Evolutionary conservation across 306 rosid species (phyloP), one percentile per base, ranked within the genome.

Genomic region (Rosa chinensis): DNA sequence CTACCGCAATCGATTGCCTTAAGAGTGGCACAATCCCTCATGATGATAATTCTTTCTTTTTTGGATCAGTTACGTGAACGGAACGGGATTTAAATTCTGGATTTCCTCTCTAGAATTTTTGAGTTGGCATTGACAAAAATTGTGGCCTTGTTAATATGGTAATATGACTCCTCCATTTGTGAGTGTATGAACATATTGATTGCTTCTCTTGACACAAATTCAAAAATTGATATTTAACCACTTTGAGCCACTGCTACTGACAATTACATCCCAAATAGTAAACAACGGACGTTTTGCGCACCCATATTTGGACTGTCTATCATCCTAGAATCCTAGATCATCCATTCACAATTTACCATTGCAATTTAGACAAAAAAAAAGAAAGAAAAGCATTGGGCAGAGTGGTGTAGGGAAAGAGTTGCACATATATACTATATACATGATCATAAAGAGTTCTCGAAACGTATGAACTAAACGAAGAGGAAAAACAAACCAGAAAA

Each of bases 1-100:
- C 87, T 83, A 79, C 75, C 75, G 88, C 75, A 78, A 91, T 88
- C 72, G 78, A 86, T 86, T 83, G 71, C 87, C 85, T 82, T 77
- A n/a, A 77, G 84, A 77, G 82, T 82, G 85, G 84, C 88, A 89
- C 87, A 70, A 89, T 80, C 82, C 77, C 56, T 81, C 83, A 17
- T 47, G 58, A 69, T 88, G 76, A 80, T 82, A 81, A 77, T 82
- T 74, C 78, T 77, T 59, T 55, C 52, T 50, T 84, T 77, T 84
- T 77, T 17, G 16, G 21, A 52, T 52, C 21, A 52, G 59, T 52
- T 78, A 11, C 13, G 28, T 20, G 58, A 18, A 25, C 17, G 62
- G 16, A 28, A 28, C 39, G 17, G 44, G 4, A 6, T 71, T 11
- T 47, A 25, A 6, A 14, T 37, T 13, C 4, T 71, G 23, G 43